Evolutionary conservation across 371 early-diverging fungal genomes (phyloP).

Genomic region (Mucor mucedo): DNA sequence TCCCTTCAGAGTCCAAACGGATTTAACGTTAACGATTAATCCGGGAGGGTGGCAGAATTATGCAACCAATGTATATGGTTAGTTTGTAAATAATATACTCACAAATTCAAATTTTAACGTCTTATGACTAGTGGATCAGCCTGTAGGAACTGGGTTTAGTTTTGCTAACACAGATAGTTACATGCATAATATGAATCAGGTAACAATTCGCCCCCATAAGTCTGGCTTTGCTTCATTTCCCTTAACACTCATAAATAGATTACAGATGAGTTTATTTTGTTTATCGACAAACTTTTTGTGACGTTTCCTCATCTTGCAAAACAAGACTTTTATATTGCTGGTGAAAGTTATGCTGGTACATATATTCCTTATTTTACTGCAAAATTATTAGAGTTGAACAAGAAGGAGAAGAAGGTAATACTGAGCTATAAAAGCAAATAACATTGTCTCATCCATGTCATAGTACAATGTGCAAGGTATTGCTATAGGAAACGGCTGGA

Average conservation of each 20-base stretch:
- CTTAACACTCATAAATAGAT: constrained; percentile 35
- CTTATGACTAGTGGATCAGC: constrained; percentile 78
- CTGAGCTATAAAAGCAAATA: background rate
- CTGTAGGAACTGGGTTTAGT: constrained; percentile 85
- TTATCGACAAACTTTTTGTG: constrained; percentile 65
- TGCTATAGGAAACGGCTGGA: constrained; percentile 90
- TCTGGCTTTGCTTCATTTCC: background rate
- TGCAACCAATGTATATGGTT: constrained; percentile 76
- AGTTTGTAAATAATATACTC: constrained; percentile 7
- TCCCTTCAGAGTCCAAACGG: constrained; percentile 64
- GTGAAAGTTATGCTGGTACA: constrained; percentile 88
- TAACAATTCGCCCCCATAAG: constrained; percentile 12
- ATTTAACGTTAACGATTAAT: constrained; percentile 56
- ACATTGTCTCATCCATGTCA: background rate
- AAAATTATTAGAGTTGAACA: constrained; percentile 61
- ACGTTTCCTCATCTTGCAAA: constrained; percentile 64
- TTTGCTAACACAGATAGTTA: constrained; percentile 50
- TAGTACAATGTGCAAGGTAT: constrained; percentile 69
- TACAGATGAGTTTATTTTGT: constrained; percentile 58
- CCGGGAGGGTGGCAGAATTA: constrained; percentile 74
- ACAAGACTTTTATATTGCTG: constrained; percentile 76
- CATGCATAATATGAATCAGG: constrained; percentile 48
- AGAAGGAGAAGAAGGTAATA: constrained; percentile 29
- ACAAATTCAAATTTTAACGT: background rate
- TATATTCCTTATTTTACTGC: constrained; percentile 84